These are phyloP conservation scores for Arabis hirsuta DNA, from an alignment of 345 rosid genomes.

Conservation along the genomic window DNA sequence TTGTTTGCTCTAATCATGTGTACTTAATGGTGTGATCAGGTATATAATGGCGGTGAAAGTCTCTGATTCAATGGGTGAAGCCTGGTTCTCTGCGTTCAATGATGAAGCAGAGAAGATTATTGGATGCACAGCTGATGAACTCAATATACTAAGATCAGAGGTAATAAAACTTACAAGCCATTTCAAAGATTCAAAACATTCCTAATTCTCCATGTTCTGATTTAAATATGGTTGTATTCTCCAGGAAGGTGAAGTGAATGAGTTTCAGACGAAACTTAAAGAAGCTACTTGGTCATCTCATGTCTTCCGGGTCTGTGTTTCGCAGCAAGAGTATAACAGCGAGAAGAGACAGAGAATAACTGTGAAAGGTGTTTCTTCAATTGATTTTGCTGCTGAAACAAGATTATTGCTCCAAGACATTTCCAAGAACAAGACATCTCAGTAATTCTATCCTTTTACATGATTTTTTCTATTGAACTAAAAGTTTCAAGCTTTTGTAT, in stretches of 20 bases:
- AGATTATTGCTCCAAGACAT: constrained; percentile 78
- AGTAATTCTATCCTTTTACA: not conserved
- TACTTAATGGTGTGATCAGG: constrained; percentile 43
- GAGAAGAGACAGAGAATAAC: constrained; percentile 94
- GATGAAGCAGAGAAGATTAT: constrained; percentile 77
- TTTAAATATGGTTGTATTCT: not conserved
- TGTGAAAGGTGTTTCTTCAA: constrained; percentile 62
- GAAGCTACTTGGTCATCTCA: constrained; percentile 82
- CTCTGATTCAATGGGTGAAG: constrained; percentile 80
- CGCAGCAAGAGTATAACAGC: constrained; percentile 77
- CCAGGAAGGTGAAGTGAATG: constrained; percentile 55
- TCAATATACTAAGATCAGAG: constrained; percentile 64
- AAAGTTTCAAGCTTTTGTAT: constrained; percentile 5
- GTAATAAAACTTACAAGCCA: constrained; percentile 41
- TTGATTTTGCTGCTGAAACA: constrained; percentile 84
- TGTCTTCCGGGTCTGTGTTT: constrained; percentile 69
- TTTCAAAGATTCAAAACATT: not conserved
- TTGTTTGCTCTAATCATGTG: constrained; percentile 9
- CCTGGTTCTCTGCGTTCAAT: constrained; percentile 80
- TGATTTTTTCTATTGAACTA: constrained; percentile 15
- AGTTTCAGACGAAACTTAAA: constrained; percentile 67
- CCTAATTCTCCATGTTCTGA: constrained; percentile 11
- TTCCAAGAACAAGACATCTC: constrained; percentile 54
- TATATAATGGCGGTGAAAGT: constrained; percentile 79
- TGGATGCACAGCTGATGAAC: constrained; percentile 91